Evolutionary conservation across 306 rosid species (phyloP).

Genomic region (Cucurbita pepo): DNA sequence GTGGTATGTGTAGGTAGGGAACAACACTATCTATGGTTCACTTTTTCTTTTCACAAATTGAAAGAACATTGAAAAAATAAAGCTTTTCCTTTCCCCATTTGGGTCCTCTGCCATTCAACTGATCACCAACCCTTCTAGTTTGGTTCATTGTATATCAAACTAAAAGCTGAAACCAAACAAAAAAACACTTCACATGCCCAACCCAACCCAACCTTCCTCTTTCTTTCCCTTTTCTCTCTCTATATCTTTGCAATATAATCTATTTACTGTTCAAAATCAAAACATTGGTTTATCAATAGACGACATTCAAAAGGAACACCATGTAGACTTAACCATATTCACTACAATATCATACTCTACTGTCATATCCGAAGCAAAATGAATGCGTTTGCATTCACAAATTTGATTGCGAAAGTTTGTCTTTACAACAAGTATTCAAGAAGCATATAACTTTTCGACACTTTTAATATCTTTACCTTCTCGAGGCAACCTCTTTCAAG

Average conservation of each 20-base stretch:
- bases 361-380: too few relatives aligned
- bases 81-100: background rate
- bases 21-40: background rate
- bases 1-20: background rate
- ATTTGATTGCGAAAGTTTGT: background rate
- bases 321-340: too few relatives aligned
- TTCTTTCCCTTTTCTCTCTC: background rate
- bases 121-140: background rate
- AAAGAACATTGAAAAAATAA: background rate
- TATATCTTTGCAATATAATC: background rate
- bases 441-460: too few relatives aligned
- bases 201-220: background rate
- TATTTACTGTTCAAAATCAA: background rate
- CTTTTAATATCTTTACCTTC: too few relatives aligned
- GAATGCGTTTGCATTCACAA: background rate
- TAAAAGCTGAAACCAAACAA: background rate
- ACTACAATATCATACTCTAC: too few relatives aligned
- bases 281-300: background rate
- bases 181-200: background rate
- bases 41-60: background rate
- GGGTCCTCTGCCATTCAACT: background rate
- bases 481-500: too few relatives aligned
- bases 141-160: constrained; percentile 3
- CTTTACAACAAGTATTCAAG: background rate
- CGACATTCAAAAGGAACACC: too few relatives aligned